Evolutionary conservation across 768 basidiomycete genomes (phyloP).

Genomic region (Psilocybe cubensis): DNA sequence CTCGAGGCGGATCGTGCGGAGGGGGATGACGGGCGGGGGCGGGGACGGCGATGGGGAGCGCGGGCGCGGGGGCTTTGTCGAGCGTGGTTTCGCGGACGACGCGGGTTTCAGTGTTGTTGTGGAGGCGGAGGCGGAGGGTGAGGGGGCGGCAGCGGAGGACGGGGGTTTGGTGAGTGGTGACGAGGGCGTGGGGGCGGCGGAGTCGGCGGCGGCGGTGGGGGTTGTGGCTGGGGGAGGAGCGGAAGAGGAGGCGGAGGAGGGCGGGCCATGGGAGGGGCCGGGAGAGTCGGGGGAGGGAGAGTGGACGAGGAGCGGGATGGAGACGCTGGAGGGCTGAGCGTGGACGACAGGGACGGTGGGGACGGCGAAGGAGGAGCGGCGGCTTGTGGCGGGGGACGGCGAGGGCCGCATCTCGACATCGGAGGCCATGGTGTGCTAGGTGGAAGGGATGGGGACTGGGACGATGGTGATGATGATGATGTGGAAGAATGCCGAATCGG

Average conservation of each 20-base stretch:
- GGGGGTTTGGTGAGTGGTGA: not conserved
- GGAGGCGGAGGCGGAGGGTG: constrained; percentile 14
- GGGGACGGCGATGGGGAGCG: constrained; percentile 56
- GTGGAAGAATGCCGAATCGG: constrained; percentile 27
- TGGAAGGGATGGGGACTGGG: no score
- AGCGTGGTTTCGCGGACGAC: constrained; percentile 30
- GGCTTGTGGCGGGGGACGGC: constrained; percentile 17
- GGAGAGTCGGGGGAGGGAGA: constrained; percentile 29
- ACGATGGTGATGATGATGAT: constrained; percentile 19
- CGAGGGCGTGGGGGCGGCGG: not conserved
- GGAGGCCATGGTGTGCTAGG: constrained; percentile 24
- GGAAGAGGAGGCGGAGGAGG: constrained; percentile 30
- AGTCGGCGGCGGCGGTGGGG: not conserved
- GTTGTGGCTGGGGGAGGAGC: constrained; percentile 9
- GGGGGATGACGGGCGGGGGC: constrained; percentile 53
- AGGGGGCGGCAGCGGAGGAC: constrained; percentile 15
- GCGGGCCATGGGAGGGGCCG: constrained; percentile 35
- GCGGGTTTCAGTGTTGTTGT: constrained; percentile 22
- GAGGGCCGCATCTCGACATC: constrained; percentile 29
- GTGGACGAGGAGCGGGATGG: constrained; percentile 36
- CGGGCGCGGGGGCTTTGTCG: constrained; percentile 27
- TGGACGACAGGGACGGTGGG: constrained; percentile 19
- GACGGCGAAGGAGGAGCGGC: constrained; percentile 20
- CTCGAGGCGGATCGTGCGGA: constrained; percentile 68
- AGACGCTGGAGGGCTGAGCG: constrained; percentile 20